Evolutionary conservation across 164 flowering plant genomes (phyloP), one percentile per base, ranked within the genome.

Genomic region (Brasenia schreberi): DNA sequence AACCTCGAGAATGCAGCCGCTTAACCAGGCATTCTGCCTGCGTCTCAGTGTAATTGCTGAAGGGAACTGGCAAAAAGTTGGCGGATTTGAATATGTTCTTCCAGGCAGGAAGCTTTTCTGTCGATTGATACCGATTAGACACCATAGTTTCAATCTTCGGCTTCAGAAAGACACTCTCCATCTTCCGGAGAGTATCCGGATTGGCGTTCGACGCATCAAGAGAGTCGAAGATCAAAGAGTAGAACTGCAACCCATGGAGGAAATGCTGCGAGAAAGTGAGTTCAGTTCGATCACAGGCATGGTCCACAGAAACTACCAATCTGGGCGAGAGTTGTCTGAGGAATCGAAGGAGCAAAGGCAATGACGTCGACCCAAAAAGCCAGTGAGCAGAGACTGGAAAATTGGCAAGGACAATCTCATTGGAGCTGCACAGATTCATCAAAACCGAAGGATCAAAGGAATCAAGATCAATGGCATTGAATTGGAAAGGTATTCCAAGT

Each of bases 21-120:
- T 90, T 82, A 64, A 85, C 81, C 75, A 92, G 66, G 69, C 79
- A 90, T 49, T 87, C 96, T 9, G 96, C 97, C 66, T 90, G 98
- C 33, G 88, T 72, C 74, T 90, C 98, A 0, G 92, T 76, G 63
- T 18, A 61, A 18, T 61, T 61, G 74, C 96, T 93, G 68, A 88
- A 85, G 4, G 79, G 66, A 16, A 81, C 17, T 0, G 97, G 92
- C 4, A 79, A 68, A 67, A 88, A 83, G 16, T 18, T 18, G 3
- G 82, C 78, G 0, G 92, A 77, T 19, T 77, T 63, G 68, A 93
- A 82, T 14, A 88, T 76, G 33, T 77, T 73, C 72, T 85, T 84
- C 63, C 63, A 61, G n/a, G 63, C n/a, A 61, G 63, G 63, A n/a
- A 61, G 27, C 9, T 61, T 61, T 18, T 61, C 63, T 7, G 33